Evolutionary conservation across 2,329 filamentous ascomycete species (phyloP).

Genomic region (Acrocalymma vagum): DNA sequence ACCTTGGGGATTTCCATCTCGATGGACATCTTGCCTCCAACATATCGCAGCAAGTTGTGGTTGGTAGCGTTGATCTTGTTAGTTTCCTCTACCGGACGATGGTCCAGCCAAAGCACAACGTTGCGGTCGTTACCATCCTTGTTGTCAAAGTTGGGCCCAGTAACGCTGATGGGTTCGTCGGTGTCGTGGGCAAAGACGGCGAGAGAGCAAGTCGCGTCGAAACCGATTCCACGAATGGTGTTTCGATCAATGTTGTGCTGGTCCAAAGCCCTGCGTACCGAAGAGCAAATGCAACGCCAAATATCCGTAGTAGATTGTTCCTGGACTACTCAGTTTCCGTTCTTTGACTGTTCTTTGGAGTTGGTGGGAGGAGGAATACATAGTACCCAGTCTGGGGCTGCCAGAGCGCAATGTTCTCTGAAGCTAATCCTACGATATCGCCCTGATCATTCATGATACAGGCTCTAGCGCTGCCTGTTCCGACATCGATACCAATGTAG

Average conservation of each 20-base stretch:
- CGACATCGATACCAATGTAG: constrained; percentile 91
- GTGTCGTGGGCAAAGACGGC: constrained; percentile 89
- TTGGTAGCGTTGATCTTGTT: constrained; percentile 91
- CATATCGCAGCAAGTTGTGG: constrained; percentile 93
- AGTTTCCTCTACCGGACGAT: constrained; percentile 89
- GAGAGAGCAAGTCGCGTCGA: constrained; percentile 98
- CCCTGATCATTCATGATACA: constrained; percentile 94
- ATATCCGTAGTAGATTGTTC: constrained; percentile 99
- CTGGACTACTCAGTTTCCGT: constrained; percentile 51
- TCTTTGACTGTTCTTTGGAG: not conserved
- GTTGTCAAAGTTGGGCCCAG: constrained; percentile 81
- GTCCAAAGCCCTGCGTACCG: constrained; percentile 81
- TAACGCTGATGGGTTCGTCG: constrained; percentile 90
- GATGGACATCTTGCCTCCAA: constrained; percentile 97
- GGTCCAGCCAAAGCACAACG: constrained; percentile 96
- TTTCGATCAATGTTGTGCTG: constrained; percentile 80
- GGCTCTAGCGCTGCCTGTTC: constrained; percentile 92
- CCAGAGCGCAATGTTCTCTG: constrained; percentile 62
- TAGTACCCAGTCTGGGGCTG: constrained; percentile 64
- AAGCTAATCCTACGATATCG: constrained; percentile 75
- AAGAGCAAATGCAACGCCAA: constrained; percentile 92
- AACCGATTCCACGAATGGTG: constrained; percentile 88
- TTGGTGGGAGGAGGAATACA: constrained; percentile 42
- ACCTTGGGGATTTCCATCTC: constrained; percentile 99
- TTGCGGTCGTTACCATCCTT: constrained; percentile 86